Evolutionary conservation across 2,329 filamentous ascomycete genomes (phyloP), one percentile per base, ranked within the genome.

Genomic region (Aspergillus sp.): DNA sequence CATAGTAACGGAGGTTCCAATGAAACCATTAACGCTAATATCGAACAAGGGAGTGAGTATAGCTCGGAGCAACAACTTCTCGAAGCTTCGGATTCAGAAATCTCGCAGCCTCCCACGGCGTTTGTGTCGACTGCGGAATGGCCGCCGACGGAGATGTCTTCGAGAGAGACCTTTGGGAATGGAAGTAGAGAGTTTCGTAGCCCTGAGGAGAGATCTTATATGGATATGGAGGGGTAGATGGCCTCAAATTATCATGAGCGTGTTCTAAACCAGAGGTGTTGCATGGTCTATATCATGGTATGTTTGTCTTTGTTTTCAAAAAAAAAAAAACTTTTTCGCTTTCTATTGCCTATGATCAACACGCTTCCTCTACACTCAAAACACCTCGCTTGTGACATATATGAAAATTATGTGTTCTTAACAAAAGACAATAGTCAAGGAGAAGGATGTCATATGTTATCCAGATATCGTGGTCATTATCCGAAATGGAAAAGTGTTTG

Each of bases 401-500:
- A 46, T 27, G 37, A 40, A 51, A 45, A 50, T 17, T 23, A 19
- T 45, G 17, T 27, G 24, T 12, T 17, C 14, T 27, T 44, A 44
- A 37, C 14, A 24, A 43, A 39, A 47, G 23, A 45, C 43, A 27
- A 24, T 15, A 5, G 19, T 11, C 27, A 15, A 17, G 21, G 23
- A 17, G n/a, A 27, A 45, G 44, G 23, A 27, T 46, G 45, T 35
- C 24, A 48, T 17, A 9, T 44, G 8, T 19, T 39, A 46, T 24
- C 14, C 7, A 11, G 14, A 40, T 27, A 33, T 7, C 6, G 21
- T 46, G 23, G 44, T 45, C 45, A 59, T 65, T 58, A 75, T 53
- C 74, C 74, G 53, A 75, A 76, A 61, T 76, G 74, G 61, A 71
- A 73, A 40, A 76, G 69, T 2, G 75, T 70, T 55, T 74, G 73